These are phyloP conservation scores for Populus alba DNA, from an alignment of 345 rosid genomes.

Conservation along the genomic window DNA sequence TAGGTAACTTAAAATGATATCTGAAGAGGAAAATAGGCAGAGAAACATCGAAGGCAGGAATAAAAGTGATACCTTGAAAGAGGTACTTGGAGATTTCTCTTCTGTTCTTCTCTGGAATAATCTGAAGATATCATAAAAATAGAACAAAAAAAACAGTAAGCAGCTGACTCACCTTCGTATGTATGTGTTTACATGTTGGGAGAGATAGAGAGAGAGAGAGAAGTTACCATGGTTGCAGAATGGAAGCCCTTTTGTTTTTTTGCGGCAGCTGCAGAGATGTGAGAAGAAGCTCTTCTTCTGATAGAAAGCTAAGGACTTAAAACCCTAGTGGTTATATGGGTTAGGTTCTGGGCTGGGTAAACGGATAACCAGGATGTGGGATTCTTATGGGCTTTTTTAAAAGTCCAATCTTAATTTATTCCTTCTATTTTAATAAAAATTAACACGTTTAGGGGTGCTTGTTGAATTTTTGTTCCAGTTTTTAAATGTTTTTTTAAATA, in stretches of 20 bases:
- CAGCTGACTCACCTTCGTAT: neutral
- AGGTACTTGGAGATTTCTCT: conserved; percentile 27
- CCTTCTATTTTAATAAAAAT: neutral
- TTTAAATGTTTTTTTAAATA: no score
- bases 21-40: neutral
- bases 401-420: neutral
- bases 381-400: no score
- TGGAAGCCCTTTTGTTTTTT: neutral
- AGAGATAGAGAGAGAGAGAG: neutral
- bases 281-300: neutral
- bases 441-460: no score
- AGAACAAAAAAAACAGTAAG: neutral
- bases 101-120: conserved; percentile 30
- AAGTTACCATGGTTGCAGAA: neutral
- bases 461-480: no score
- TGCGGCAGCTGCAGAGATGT: neutral
- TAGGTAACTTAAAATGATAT: neutral
- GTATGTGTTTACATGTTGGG: neutral
- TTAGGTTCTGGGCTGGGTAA: neutral
- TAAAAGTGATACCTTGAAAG: conserved; percentile 18
- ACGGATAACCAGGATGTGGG: neutral
- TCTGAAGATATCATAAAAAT: conserved; percentile 6
- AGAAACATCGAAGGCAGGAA: neutral
- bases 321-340: neutral
- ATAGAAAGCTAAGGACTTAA: neutral